phyloP scores from a whole-genome alignment of 2,329 filamentous ascomycete genomes.

The Phialocephala sp. region DNA sequence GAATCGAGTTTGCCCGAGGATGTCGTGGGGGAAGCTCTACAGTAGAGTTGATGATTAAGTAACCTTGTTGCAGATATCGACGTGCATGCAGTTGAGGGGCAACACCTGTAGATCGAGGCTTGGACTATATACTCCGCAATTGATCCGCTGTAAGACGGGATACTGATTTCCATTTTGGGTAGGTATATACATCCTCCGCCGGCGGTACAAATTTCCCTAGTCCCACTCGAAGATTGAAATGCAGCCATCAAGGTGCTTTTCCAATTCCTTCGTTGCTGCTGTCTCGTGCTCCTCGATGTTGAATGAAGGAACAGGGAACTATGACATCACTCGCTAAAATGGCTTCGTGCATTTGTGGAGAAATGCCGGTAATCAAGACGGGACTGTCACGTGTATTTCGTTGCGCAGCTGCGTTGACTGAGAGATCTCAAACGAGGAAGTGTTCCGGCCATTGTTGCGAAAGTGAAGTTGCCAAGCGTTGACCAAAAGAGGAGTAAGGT shows the following conservation, averaged over 20 bases:
- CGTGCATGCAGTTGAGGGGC: background rate
- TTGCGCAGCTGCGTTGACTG: background rate
- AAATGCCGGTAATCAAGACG: background rate
- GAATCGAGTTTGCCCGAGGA: background rate
- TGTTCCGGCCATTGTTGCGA: background rate
- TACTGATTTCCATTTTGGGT: background rate
- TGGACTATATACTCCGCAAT: background rate
- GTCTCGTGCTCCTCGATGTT: background rate
- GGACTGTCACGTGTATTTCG: background rate
- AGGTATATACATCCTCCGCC: background rate
- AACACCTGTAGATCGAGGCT: background rate
- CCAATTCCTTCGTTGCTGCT: background rate
- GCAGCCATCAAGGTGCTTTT: constrained; percentile 4
- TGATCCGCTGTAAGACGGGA: background rate
- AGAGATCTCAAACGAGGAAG: background rate
- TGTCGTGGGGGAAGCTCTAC: background rate
- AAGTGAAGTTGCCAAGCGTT: background rate
- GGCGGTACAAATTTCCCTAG: background rate
- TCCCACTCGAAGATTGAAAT: background rate
- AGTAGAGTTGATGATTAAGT: constrained; percentile 9
- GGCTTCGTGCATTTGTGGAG: background rate
- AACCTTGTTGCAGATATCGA: constrained; percentile 4
- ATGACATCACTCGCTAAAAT: constrained; percentile 4
- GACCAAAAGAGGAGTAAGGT: constrained; percentile 1
- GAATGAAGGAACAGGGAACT: background rate